Percentiles rank a stretch among this genome's conserved stretches.
These are phyloP conservation scores for Copromyces sp. DNA, from an alignment of 495 filamentous ascomycete genomes.

Conservation along the genomic window DNA sequence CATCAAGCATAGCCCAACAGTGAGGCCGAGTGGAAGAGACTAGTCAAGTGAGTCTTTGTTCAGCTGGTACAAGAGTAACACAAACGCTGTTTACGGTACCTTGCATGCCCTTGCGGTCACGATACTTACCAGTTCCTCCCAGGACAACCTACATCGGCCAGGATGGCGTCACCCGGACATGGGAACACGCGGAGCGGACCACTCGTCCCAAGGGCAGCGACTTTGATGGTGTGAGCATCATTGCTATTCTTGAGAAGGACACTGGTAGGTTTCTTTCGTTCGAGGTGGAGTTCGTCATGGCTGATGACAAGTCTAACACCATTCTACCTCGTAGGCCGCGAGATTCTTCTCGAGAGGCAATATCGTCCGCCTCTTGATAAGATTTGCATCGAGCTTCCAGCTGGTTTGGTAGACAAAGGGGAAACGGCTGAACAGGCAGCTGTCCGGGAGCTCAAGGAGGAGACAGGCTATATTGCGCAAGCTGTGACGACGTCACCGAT, in stretches of 20 bases:
- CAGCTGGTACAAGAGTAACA: not conserved
- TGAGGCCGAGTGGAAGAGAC: slow-evolving; percentile 68
- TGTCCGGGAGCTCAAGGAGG: slow-evolving; percentile 83
- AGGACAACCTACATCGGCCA: slow-evolving; percentile 69
- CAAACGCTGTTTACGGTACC: not conserved
- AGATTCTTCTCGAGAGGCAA: slow-evolving; percentile 79
- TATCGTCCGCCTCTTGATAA: slow-evolving; percentile 77
- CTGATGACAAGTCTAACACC: not conserved
- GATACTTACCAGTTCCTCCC: slow-evolving; percentile 3
- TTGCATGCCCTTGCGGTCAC: not conserved
- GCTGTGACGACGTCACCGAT: slow-evolving; percentile 57
- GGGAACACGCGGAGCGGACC: slow-evolving; percentile 72
- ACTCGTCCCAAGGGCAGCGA: slow-evolving; percentile 59
- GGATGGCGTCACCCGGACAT: slow-evolving; percentile 55
- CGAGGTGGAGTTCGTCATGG: not conserved
- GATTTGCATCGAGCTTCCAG: slow-evolving; percentile 68
- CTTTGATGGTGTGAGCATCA: slow-evolving; percentile 85
- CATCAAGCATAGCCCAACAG: slow-evolving; percentile 21
- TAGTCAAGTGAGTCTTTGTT: slow-evolving; percentile 20
- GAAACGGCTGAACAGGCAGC: slow-evolving; percentile 74
- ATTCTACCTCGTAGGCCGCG: slow-evolving; percentile 37
- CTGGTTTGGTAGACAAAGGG: slow-evolving; percentile 72
- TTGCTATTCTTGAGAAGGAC: slow-evolving; percentile 70
- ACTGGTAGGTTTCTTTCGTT: slow-evolving; percentile 22
- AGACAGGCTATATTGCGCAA: slow-evolving; percentile 80